A percentile compares a stretch with the other conserved stretches of the same genome.
phyloP scores from a whole-genome alignment of 1,284 basidiomycete species.

The Agaricales sp. region DNA sequence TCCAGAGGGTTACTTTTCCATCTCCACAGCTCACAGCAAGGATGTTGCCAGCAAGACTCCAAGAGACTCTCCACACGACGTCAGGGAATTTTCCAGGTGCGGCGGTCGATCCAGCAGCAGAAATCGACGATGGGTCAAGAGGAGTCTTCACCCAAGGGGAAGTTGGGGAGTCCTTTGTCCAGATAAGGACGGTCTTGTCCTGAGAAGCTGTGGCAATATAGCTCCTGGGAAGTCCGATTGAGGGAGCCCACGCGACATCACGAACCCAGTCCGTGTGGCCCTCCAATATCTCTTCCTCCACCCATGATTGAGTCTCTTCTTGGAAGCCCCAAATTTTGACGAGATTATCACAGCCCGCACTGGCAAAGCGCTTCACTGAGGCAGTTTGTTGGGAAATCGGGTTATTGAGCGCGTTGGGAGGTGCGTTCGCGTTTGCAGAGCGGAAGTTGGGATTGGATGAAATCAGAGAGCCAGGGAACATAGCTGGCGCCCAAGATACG shows the following conservation, averaged over 20 bases:
- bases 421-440: too few species aligned
- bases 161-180: conserved; percentile 79
- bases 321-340: conserved; percentile 92
- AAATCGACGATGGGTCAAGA: conserved; percentile 64
- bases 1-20: conserved; percentile 97
- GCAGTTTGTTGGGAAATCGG: conserved; percentile 25
- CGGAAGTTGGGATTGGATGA: conserved; percentile 44
- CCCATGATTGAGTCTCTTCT: conserved; percentile 75
- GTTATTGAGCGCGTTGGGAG: conserved; percentile 28
- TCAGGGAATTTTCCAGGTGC: conserved; percentile 77
- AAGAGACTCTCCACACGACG: conserved; percentile 95
- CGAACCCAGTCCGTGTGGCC: conserved; percentile 97
- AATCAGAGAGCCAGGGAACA: conserved; percentile 76
- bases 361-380: conserved; percentile 81
- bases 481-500: conserved; percentile 96
- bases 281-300: conserved; percentile 79
- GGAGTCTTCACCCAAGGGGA: conserved; percentile 81
- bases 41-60: conserved; percentile 95
- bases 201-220: conserved; percentile 96
- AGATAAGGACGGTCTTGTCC: conserved; percentile 91
- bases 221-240: conserved; percentile 87
- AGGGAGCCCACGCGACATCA: conserved; percentile 97
- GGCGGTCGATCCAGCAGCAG: conserved; percentile 29
- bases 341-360: conserved; percentile 92
- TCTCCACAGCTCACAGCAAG: conserved; percentile 97